phyloP scores from a whole-genome alignment of 306 rosid species.

The Carpinus viminea region DNA sequence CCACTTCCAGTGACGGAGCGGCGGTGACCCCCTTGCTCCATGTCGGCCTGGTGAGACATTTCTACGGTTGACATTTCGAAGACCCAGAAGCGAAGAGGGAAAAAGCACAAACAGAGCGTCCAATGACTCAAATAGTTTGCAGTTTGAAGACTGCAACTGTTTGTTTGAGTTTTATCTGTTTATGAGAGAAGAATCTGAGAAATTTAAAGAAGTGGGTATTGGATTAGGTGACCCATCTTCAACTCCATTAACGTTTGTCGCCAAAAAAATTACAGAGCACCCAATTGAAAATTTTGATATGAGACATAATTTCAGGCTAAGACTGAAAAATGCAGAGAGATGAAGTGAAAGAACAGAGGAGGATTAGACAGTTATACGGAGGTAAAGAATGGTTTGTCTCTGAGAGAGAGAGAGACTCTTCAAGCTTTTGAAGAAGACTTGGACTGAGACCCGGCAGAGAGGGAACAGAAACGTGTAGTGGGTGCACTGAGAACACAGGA shows the following conservation, averaged over 20 bases:
- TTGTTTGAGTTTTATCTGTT: slow-evolving; percentile 5
- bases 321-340: slow-evolving; percentile 28
- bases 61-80: slow-evolving; percentile 39
- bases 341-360: slow-evolving; percentile 8
- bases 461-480: slow-evolving; percentile 59
- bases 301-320: slow-evolving; percentile 18
- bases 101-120: slow-evolving; percentile 11
- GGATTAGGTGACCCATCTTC: slow-evolving; percentile 57
- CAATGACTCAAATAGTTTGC: slow-evolving; percentile 39
- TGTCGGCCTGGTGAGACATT: slow-evolving; percentile 65
- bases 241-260: slow-evolving; percentile 44
- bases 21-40: slow-evolving; percentile 60
- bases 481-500: slow-evolving; percentile 39
- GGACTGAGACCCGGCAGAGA: slow-evolving; percentile 43
- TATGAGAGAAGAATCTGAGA: slow-evolving; percentile 25
- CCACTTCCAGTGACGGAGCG: slow-evolving; percentile 56
- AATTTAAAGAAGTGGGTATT: slow-evolving; percentile 40
- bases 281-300: neutral
- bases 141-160: slow-evolving; percentile 28
- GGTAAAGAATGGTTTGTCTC: slow-evolving; percentile 22
- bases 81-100: slow-evolving; percentile 34
- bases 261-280: slow-evolving; percentile 7
- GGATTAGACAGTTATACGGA: slow-evolving; percentile 5
- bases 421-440: slow-evolving; percentile 33
- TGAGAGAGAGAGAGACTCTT: slow-evolving; percentile 40